Conservation (phyloP, 2,329 filamentous ascomycete genomes). For the Fusarium sp. region DNA sequence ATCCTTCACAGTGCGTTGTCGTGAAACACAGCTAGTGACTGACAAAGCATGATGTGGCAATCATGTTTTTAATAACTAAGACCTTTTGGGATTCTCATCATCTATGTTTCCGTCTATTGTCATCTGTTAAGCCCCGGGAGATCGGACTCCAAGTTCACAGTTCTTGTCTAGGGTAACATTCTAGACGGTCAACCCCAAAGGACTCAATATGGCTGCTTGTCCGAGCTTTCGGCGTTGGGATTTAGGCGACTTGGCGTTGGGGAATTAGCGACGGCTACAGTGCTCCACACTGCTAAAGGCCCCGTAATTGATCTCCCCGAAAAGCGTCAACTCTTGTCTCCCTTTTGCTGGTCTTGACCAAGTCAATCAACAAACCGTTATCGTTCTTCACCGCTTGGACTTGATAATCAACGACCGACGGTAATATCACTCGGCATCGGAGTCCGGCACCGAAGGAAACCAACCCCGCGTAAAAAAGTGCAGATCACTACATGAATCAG, state of each 20-base stretch:
- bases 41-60: not conserved
- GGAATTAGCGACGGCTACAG: not conserved
- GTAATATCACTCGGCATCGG: constrained; percentile 9
- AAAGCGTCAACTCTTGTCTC: not conserved
- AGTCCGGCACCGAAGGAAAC: constrained; percentile 2
- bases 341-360: not conserved
- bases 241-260: constrained; percentile 3
- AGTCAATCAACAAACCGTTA: not conserved
- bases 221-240: not conserved
- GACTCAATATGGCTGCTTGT: not conserved
- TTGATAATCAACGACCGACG: not conserved
- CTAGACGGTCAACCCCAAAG: not conserved
- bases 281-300: not conserved
- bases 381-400: not conserved
- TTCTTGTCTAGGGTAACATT: not conserved
- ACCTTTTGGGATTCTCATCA: not conserved
- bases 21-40: too few relatives aligned
- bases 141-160: not conserved
- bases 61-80: not conserved
- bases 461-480: constrained; percentile 11
- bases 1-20: too few relatives aligned
- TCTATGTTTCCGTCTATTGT: not conserved
- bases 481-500: constrained; percentile 18
- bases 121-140: not conserved
- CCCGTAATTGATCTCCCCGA: not conserved